Evolutionary conservation across 2,329 filamentous ascomycete genomes (phyloP), one percentile per base, ranked within the genome.

Genomic region (Neurospora sp.): DNA sequence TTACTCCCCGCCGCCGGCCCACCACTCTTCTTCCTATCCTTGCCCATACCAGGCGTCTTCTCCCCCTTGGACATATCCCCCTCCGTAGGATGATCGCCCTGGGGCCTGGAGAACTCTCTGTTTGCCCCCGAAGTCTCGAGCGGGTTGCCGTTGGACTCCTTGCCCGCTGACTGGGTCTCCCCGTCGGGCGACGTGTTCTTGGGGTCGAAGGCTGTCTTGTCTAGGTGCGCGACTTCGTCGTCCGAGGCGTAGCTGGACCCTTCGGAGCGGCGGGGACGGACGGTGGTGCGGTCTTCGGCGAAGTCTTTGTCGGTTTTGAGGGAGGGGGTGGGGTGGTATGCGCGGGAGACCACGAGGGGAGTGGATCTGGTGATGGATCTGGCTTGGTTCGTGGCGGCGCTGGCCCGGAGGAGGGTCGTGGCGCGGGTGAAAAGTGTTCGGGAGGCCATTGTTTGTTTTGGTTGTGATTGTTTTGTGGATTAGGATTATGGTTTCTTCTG

Each of bases 211-310:
- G 93, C 90, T 0, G 89, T 85, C 58, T 89, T 83, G 3, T 82
- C 78, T 38, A 84, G 81, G 0, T 85, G 83, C 0, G 89, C 85
- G 13, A 81, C 80, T 62, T 86, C 84, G 66, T 89, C 83, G 74
- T 91, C 92, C 0, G 87, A 87, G 3, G 88, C 91, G 67, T 87
- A 89, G 77, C 90, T 88, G 70, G 87, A 87, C 79, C 90, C 87
- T 77, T 96, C 92, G 69, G 85, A 87, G 2, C 85, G 80, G 40
- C 87, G 83, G 0, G 91, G 88, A 71, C 90, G 87, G 40, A 96
- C 84, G 2, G 84, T 84, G 73, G 90, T 85, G 68, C 88, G 86
- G 76, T 90, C 84, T 73, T 85, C 83, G 68, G 82, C 79, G 13
- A 62, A 62, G 75, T 86, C 81, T 73, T 87, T 87, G 78, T 85